Base-by-base conservation (phyloP, 371 early-diverging fungal genomes). In the Mortierella sp. region DNA sequence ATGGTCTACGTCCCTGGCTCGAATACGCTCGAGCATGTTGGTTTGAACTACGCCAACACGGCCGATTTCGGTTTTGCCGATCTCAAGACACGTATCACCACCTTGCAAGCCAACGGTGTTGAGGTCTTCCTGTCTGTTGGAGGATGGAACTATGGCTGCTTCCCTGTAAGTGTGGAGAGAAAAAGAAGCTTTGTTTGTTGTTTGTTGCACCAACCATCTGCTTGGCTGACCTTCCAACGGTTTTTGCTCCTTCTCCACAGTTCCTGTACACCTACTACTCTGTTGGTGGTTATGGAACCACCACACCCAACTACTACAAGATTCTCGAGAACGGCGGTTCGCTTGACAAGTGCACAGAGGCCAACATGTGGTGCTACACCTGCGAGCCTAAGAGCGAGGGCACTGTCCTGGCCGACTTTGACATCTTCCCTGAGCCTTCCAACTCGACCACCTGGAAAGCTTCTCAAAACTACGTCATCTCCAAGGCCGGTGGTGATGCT, bases 121-220 rank as follows among this genome's bases (percentile, higher is more conserved):
- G 70, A 76, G 30, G 70, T 70, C 45, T 76, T 69, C 52, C 55
- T 76, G 24, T 76, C 78, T 0, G 70, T 76, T 26, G 78, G 78
- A 61, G 78, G 78, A 43, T 76, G 78, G 78, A 76, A 76, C 60
- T 76, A 76, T 51, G 70, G 70, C 24, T 76, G 78, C 70, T 76
- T 69, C 66, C 78, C 78, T 43, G 70, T 70, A 70, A 52, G 64
- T 50, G 27, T 28, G 48, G 3, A 6, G 23, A 7, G 4, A 30
- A 10, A 14, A 6, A 41, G 28, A 2, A 26, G 7, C 3, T 12
- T 7, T 19, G 16, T 13, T 19, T 8, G 6, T 28, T 18, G 34
- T 4, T 10, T 34, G 34, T 34, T 10, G 34, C 34, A 10, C 10
- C 7, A 10, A 34, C 34, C 10, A 7, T 10, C 34, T 10, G 10